Evolutionary conservation across 2,329 filamentous ascomycete genomes (phyloP), one percentile per base, ranked within the genome.

Genomic region (Tothia fuscella): DNA sequence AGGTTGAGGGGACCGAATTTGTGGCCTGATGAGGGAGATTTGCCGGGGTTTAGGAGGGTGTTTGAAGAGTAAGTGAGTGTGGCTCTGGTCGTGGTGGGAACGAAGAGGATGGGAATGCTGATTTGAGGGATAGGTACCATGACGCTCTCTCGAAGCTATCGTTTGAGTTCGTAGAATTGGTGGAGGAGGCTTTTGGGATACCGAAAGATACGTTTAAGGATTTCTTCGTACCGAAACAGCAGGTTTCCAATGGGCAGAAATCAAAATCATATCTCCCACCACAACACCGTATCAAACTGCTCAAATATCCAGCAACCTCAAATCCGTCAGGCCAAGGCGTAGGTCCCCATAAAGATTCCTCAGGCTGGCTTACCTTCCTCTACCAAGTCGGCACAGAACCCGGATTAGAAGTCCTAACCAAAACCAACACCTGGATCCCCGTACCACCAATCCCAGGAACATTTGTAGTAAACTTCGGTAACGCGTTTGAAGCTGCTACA

Each of bases 341-440:
- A 1, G 75, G 74, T 0, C 68, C 75, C 1, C 74, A 78, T 56
- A 78, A 78, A 50, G 72, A 76, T 52, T 77, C 70, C 0, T 76
- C 72, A 0, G 74, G 74, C 3, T 78, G 73, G 72, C 74, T 75
- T 61, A 79, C 76, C 0, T 78, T 80, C 47, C 64, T 80, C 3
- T 66, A 76, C 1, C 76, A 80, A 52, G 70, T 74, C 5, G 73
- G 70, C 0, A 10, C 28, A 7, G 67, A 71, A 3, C 57, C 63
- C 29, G 68, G 72, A 0, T 57, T 76, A 0, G 67, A 76, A 49
- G 70, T 68, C 1, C 62, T 76, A 13, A 67, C 67, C 44, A 60
- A 62, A 30, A 50, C 51, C 0, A 69, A 68, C 1, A 47, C 53
- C 2, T 76, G 72, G 73, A 54, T 76, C 17, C 59, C 68, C 26